Evolutionary conservation across 2,329 filamentous ascomycete species (phyloP).

Genomic region (Lachnellula subtilissima): DNA sequence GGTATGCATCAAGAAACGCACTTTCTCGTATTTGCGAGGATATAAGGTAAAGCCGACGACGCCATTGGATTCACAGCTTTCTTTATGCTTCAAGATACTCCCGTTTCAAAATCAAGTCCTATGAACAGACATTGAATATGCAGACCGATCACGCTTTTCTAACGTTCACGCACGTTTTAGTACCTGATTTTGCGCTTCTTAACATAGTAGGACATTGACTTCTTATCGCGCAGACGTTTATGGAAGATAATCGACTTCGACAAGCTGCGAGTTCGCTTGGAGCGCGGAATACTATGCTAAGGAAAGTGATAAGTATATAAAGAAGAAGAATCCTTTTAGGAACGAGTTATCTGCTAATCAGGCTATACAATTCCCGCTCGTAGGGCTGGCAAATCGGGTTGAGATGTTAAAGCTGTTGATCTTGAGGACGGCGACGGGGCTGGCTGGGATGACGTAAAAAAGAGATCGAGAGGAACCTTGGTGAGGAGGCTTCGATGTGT

Average conservation of each 20-base stretch:
- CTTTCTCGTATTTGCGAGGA: constrained; percentile 57
- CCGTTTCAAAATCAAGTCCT: constrained; percentile 50
- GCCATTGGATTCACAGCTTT: constrained; percentile 57
- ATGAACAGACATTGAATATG: constrained; percentile 64
- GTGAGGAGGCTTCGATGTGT: constrained; percentile 60
- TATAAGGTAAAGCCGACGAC: constrained; percentile 47
- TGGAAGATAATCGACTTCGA: constrained; percentile 62
- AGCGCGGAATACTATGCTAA: constrained; percentile 57
- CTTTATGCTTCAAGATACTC: constrained; percentile 48
- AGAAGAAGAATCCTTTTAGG: constrained; percentile 49
- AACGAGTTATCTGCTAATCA: constrained; percentile 55
- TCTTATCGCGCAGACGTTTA: constrained; percentile 59
- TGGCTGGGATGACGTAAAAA: constrained; percentile 49
- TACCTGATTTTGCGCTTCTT: constrained; percentile 48
- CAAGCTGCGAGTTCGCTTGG: constrained; percentile 58
- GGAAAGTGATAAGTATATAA: constrained; percentile 51
- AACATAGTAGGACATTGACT: constrained; percentile 50
- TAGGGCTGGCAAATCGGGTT: constrained; percentile 56
- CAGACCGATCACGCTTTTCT: constrained; percentile 61
- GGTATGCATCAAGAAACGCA: constrained; percentile 59
- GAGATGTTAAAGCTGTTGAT: constrained; percentile 60
- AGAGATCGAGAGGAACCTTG: constrained; percentile 50
- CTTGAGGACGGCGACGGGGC: constrained; percentile 55
- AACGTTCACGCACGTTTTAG: constrained; percentile 50
- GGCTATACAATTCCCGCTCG: constrained; percentile 59